Evolutionary conservation across 768 basidiomycete species (phyloP).

Genomic region (Russula compacta): DNA sequence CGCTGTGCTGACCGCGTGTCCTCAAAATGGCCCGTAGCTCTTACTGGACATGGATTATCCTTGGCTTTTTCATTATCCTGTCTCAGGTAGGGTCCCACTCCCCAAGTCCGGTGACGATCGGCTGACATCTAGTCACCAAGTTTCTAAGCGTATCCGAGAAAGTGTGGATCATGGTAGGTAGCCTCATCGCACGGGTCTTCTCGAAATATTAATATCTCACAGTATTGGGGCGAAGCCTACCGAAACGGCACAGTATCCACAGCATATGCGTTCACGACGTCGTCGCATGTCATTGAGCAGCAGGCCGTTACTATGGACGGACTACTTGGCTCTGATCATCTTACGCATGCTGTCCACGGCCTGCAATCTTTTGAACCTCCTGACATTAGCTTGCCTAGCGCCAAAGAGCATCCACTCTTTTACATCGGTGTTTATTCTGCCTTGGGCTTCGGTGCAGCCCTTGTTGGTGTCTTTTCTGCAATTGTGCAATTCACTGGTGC

Average conservation of each 20-base stretch:
- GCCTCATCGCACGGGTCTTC: neutral
- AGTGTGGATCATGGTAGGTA: slow-evolving; percentile 61
- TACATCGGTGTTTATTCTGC: slow-evolving; percentile 60
- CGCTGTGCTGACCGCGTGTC: neutral
- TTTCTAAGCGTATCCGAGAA: slow-evolving; percentile 50
- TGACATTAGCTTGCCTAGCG: slow-evolving; percentile 34
- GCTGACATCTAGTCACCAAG: slow-evolving; percentile 21
- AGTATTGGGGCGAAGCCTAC: slow-evolving; percentile 59
- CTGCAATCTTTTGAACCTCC: neutral
- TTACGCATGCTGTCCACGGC: slow-evolving; percentile 15
- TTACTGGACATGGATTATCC: slow-evolving; percentile 57
- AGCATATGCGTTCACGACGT: slow-evolving; percentile 18
- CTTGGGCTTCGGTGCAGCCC: slow-evolving; percentile 43
- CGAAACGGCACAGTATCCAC: slow-evolving; percentile 16
- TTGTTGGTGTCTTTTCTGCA: slow-evolving; percentile 38
- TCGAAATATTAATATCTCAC: neutral
- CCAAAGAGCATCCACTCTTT: slow-evolving; percentile 55
- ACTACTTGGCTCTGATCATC: slow-evolving; percentile 22
- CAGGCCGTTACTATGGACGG: slow-evolving; percentile 21
- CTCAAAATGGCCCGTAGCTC: slow-evolving; percentile 32
- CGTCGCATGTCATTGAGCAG: slow-evolving; percentile 23
- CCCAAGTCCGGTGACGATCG: neutral
- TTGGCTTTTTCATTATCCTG: slow-evolving; percentile 40
- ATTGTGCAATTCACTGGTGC: slow-evolving; percentile 56
- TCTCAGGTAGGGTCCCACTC: slow-evolving; percentile 23